Evolutionary conservation across 2,329 filamentous ascomycete species (phyloP).

Genomic region (Fusarium sp.): DNA sequence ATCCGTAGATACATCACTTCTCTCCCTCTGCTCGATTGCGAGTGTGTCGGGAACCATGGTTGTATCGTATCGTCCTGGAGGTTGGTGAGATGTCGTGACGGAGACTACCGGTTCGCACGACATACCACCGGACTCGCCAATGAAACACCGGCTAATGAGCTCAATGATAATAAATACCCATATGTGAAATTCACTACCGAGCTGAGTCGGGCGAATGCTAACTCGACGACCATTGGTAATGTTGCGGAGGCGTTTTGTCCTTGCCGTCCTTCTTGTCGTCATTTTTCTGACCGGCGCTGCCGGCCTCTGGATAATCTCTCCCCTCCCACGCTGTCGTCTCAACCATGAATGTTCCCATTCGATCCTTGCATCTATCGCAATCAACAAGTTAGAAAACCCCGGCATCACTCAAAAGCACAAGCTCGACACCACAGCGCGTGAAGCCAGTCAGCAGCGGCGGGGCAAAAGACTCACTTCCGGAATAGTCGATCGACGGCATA

Average conservation of each 20-base stretch:
- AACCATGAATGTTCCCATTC: conserved; percentile 67
- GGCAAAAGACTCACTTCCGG: conserved; percentile 61
- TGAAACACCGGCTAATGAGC: neutral
- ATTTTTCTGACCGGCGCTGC: conserved; percentile 8
- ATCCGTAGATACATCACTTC: neutral
- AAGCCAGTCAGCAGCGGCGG: neutral
- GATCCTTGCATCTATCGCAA: conserved; percentile 67
- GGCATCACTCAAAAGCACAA: neutral
- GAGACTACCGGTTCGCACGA: neutral
- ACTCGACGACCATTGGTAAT: conserved; percentile 50
- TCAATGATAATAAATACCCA: neutral
- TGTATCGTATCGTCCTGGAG: neutral
- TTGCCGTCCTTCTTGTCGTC: conserved; percentile 30
- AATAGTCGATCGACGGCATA: conserved; percentile 70
- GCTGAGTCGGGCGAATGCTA: conserved; percentile 50
- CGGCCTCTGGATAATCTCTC: conserved; percentile 34
- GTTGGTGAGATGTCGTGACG: neutral
- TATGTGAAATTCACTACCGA: conserved; percentile 14
- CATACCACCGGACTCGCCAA: neutral
- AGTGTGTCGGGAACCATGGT: neutral
- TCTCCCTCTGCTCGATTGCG: neutral
- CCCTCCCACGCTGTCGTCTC: conserved; percentile 75
- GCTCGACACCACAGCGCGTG: neutral
- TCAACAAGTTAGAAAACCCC: conserved; percentile 5
- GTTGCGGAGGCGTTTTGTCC: conserved; percentile 34